A percentile compares a stretch with the other conserved stretches of the same genome.
Evolutionary conservation across 176 grass and related monocot species (phyloP).

Genomic region (Triticum dicoccoides): DNA sequence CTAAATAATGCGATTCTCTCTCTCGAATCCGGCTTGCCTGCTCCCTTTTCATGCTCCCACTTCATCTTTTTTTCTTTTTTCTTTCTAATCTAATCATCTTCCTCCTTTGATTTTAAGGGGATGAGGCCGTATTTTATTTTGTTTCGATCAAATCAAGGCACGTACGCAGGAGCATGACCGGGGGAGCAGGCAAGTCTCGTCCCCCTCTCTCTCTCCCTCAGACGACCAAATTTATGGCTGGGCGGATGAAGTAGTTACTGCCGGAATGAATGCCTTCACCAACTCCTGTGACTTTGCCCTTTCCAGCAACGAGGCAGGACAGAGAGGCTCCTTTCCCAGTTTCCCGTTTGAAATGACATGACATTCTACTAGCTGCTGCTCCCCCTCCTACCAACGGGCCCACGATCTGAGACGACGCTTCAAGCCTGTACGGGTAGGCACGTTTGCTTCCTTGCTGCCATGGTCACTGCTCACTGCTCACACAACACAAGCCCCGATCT

Average conservation of each 20-base stretch:
- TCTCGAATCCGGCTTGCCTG: no score
- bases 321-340: neutral
- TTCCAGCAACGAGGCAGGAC: neutral
- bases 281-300: neutral
- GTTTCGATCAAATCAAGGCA: no score
- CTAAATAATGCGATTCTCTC: no score
- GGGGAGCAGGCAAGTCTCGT: no score
- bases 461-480: neutral
- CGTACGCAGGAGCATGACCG: no score
- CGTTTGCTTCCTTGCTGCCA: neutral
- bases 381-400: neutral
- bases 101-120: no score
- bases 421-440: neutral
- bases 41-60: no score
- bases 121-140: no score
- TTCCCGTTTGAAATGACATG: slow-evolving; percentile 1
- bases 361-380: neutral
- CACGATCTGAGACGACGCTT: neutral
- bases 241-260: neutral
- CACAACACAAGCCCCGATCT: neutral
- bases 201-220: no score
- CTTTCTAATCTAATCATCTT: no score
- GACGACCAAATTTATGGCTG: neutral
- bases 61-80: no score
- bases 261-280: neutral